Conservation (phyloP, 768 basidiomycete genomes). For the Phylloporus arenicola region DNA sequence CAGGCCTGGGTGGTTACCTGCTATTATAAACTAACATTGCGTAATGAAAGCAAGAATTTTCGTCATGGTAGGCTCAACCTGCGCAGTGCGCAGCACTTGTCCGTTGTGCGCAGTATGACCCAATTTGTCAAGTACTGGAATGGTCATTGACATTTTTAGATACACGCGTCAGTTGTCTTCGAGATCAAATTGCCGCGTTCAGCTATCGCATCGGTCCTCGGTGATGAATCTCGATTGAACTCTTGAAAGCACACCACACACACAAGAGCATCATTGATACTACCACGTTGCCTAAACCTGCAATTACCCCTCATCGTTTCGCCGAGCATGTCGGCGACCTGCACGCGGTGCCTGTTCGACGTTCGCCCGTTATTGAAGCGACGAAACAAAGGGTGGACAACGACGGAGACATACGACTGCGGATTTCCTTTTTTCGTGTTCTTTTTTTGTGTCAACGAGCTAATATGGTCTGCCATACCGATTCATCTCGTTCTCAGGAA, state of each 20-base stretch:
- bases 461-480: not conserved
- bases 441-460: not conserved
- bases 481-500: not conserved
- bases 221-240: not conserved
- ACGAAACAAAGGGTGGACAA: not conserved
- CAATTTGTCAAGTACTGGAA: not conserved
- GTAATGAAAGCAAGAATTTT: not conserved
- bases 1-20: not conserved
- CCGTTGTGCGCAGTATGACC: not conserved
- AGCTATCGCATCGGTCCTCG: not conserved
- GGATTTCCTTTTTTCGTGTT: not conserved
- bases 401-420: not conserved
- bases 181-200: not conserved
- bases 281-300: not conserved
- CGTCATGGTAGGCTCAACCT: not conserved
- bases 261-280: not conserved
- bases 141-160: not conserved
- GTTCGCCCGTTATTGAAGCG: not conserved
- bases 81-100: constrained; percentile 9
- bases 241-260: not conserved
- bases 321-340: not conserved
- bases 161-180: not conserved
- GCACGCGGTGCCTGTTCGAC: not conserved
- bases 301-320: not conserved
- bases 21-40: not conserved